Evolutionary conservation across 2,329 filamentous ascomycete genomes (phyloP), one percentile per base, ranked within the genome.

Genomic region (Diaporthe aspalathi): DNA sequence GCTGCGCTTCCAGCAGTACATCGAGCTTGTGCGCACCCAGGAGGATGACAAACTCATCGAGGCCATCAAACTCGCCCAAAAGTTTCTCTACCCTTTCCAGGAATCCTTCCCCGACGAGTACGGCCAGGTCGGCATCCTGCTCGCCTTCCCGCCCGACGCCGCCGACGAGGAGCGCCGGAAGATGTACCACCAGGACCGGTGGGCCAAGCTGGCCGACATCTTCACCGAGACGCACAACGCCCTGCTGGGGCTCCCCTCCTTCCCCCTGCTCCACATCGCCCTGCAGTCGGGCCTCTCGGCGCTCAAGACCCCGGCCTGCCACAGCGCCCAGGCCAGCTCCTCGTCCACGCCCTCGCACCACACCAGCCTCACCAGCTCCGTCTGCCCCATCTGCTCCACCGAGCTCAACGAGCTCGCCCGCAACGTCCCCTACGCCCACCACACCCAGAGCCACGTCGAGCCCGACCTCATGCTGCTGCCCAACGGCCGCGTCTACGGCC

Each of bases 321-420:
- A 98, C 83, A 74, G 62, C 75, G 53, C 62, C 53, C 73, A 74
- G 65, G 56, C 72, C 57, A 73, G 72, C 70, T 68, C 73, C 29
- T 68, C 60, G 68, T 20, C 47, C 67, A 63, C 78, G 9, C 76
- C 78, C n/a, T 77, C 77, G 22, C 82, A 84, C 75, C 78, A 81
- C n/a, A 80, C 83, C n/a, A 86, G 84, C 35, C 88, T 92, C 1
- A 90, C 90, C 2, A 92, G 93, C 9, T 92, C 90, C 62, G 90
- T 98, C 52, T 99, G 96, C 77, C 96, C 96, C 3, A 98, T 99
- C 78, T 99, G 96, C 84, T 96, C 93, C 60, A 96, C 93, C 0
- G 96, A 99, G 82, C 89, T 99, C 70, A 98, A 98, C 80, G 93
- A 95, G 77, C 88, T 99, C 43, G 95, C 96, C 2, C 87, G 92